A percentile compares a stretch with the other conserved stretches of the same genome.
Conservation (phyloP, 2,329 filamentous ascomycete species). For the Talaromyces sp. region DNA sequence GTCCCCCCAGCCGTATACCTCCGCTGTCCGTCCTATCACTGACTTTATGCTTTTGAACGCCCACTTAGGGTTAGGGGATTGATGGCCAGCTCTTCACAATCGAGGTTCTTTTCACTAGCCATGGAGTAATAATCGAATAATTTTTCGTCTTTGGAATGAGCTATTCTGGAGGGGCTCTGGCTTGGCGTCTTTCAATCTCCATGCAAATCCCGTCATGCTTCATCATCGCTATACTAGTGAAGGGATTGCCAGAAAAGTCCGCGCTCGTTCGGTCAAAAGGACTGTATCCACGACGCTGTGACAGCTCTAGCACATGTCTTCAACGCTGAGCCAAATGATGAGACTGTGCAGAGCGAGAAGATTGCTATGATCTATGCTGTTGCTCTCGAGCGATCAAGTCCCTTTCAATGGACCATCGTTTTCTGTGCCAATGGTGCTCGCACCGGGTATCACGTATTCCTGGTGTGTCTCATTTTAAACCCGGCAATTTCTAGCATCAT, state of each 20-base stretch:
- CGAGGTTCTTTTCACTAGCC: not conserved
- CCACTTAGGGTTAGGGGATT: too few relatives aligned
- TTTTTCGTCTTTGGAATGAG: constrained; percentile 32
- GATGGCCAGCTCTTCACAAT: not conserved
- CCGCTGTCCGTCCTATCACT: too few relatives aligned
- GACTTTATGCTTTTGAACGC: not conserved
- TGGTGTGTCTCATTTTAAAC: constrained; percentile 49
- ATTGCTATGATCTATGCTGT: constrained; percentile 42
- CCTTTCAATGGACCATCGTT: constrained; percentile 31
- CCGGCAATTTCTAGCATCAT: constrained; percentile 35
- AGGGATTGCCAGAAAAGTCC: constrained; percentile 36
- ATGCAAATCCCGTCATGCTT: constrained; percentile 32
- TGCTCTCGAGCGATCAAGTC: constrained; percentile 38
- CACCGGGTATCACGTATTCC: constrained; percentile 42
- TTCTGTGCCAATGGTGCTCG: constrained; percentile 42
- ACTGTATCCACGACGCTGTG: constrained; percentile 19
- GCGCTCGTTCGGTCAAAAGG: constrained; percentile 43
- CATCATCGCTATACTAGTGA: constrained; percentile 16
- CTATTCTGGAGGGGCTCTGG: constrained; percentile 35
- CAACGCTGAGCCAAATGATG: not conserved
- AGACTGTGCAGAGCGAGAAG: constrained; percentile 29
- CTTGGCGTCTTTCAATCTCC: constrained; percentile 45
- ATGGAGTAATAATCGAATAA: constrained; percentile 2
- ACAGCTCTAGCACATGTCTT: not conserved
- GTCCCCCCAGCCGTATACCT: too few relatives aligned